phyloP scores from a whole-genome alignment of 768 basidiomycete genomes.

The Lepiota subincarnata region DNA sequence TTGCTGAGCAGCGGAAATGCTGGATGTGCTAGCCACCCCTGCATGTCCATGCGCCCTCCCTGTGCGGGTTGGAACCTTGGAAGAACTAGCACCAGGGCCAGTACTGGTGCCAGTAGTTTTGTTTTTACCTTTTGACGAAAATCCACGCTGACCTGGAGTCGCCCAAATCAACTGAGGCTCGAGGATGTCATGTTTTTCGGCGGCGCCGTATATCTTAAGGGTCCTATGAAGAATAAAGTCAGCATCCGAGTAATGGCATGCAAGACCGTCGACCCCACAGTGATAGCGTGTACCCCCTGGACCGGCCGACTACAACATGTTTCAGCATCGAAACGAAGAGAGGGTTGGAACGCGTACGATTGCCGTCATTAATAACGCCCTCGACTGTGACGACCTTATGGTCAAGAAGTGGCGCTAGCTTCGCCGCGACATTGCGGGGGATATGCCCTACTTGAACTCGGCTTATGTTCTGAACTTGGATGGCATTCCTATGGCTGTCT shows the following conservation, averaged over 20 bases:
- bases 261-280: constrained; percentile 43
- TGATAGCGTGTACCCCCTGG: constrained; percentile 46
- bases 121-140: constrained; percentile 21
- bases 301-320: constrained; percentile 33
- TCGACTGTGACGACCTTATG: constrained; percentile 59
- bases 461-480: constrained; percentile 78
- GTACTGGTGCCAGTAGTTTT: background rate
- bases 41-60: background rate
- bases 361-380: constrained; percentile 66
- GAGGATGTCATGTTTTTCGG: constrained; percentile 53
- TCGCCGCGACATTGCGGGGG: constrained; percentile 51
- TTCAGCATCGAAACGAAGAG: constrained; percentile 8
- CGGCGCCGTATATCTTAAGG: constrained; percentile 66
- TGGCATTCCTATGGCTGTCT: constrained; percentile 53
- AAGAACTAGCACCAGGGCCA: background rate
- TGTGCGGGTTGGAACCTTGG: background rate
- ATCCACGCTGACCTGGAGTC: constrained; percentile 63
- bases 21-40: background rate
- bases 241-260: background rate
- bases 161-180: constrained; percentile 74
- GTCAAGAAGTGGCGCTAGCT: constrained; percentile 73
- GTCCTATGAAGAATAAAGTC: constrained; percentile 36
- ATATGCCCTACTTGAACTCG: constrained; percentile 78
- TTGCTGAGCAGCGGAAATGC: constrained; percentile 11
- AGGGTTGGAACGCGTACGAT: constrained; percentile 37